Evolutionary conservation across 1,139 yeast genomes (phyloP).

Genomic region (Candida sanyaensis): DNA sequence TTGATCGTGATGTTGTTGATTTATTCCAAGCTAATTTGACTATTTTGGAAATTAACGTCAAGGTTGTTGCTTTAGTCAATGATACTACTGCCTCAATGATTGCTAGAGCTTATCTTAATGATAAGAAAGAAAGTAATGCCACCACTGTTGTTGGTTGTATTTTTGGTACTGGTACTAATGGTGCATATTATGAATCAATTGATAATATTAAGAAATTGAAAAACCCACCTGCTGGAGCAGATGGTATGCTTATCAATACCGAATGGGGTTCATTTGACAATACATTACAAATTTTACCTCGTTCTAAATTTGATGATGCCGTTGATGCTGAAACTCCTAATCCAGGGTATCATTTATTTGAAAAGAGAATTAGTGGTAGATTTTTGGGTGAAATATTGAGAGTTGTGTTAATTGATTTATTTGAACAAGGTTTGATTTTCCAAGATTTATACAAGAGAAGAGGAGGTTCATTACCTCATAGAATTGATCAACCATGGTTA

Average conservation of each 20-base stretch:
- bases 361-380: constrained; percentile 93
- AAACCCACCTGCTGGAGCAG: constrained; percentile 46
- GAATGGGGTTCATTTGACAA: constrained; percentile 99
- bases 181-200: constrained; percentile 81
- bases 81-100: constrained; percentile 93
- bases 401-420: constrained; percentile 67
- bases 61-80: constrained; percentile 85
- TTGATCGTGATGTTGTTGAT: constrained; percentile 78
- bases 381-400: constrained; percentile 88
- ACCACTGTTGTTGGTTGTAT: constrained; percentile 84
- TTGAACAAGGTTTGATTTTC: constrained; percentile 57
- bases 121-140: constrained; percentile 56
- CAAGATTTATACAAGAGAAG: constrained; percentile 50
- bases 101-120: constrained; percentile 80
- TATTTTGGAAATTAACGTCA: constrained; percentile 58
- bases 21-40: constrained; percentile 71
- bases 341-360: constrained; percentile 85
- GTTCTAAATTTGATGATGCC: constrained; percentile 67
- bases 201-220: constrained; percentile 70
- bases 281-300: constrained; percentile 67
- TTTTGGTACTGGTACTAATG: constrained; percentile 96
- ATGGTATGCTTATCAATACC: constrained; percentile 87
- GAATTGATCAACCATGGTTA: constrained; percentile 73
- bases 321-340: constrained; percentile 79
- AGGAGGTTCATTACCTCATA: constrained; percentile 61